Conservation (phyloP, 768 basidiomycete genomes). For the Tulasnella sp. region DNA sequence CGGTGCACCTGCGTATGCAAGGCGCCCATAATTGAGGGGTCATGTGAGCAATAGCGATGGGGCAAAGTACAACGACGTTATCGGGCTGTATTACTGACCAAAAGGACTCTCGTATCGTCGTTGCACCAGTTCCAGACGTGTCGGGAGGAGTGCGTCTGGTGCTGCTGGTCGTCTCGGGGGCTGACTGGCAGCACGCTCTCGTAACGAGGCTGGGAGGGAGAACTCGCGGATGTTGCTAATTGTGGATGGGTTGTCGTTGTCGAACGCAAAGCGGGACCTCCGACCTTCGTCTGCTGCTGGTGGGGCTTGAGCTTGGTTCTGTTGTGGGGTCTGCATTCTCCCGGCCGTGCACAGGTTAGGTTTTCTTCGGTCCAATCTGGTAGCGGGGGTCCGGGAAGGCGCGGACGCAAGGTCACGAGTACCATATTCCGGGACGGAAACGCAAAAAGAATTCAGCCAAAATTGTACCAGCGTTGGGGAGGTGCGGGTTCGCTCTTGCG, state of each 20-base stretch:
- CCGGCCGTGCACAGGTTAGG: no score
- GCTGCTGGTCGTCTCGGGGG: slow-evolving; percentile 9
- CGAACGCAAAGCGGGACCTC: slow-evolving; percentile 15
- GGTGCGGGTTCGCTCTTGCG: no score
- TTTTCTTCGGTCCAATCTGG: no score
- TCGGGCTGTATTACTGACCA: background rate
- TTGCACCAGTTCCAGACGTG: background rate
- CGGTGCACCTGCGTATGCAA: slow-evolving; percentile 4
- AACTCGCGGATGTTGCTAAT: slow-evolving; percentile 5
- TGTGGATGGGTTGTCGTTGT: background rate
- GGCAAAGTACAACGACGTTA: background rate
- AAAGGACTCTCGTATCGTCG: slow-evolving; percentile 12
- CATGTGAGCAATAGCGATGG: background rate
- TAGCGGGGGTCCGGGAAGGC: no score
- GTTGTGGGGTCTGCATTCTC: background rate
- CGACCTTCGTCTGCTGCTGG: slow-evolving; percentile 16
- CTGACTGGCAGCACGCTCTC: slow-evolving; percentile 16
- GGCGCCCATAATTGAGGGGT: no score
- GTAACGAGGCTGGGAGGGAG: slow-evolving; percentile 6
- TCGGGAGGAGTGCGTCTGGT: background rate
- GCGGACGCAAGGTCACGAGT: no score
- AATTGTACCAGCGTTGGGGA: no score
- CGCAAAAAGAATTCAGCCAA: no score
- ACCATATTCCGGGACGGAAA: no score
- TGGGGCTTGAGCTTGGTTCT: slow-evolving; percentile 9